Evolutionary conservation across 2,329 filamentous ascomycete species (phyloP), one percentile per base, ranked within the genome.

Genomic region (Pseudogymnoascus sp.): DNA sequence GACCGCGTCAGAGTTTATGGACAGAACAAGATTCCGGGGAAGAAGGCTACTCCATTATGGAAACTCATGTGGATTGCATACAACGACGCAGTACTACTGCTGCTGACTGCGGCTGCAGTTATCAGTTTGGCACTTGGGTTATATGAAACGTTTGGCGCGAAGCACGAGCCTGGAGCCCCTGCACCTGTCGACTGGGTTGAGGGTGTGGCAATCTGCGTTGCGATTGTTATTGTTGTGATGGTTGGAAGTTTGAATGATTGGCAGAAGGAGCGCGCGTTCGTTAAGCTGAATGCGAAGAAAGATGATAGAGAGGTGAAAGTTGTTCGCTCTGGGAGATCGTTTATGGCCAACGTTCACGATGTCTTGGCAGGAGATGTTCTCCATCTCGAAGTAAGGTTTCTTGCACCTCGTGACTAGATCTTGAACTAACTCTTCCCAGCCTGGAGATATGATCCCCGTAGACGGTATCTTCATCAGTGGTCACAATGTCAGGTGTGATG

Each of bases 181-280:
- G 82, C 81, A 35, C 74, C 68, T 1, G 84, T 90, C 7, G 85
- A 90, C 72, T 92, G 89, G 89, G 86, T 91, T 4, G 89, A 92
- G 74, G 88, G 88, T 65, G 85, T 91, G 13, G 88, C 89, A 3
- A 90, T 91, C 66, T 84, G 90, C 44, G 82, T 87, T 19, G 89
- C 88, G 42, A 89, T 91, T 63, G 71, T 86, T n/a, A 86, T 91
- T 66, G 88, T 92, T 44, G 86, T 91, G 4, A 74, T 87, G 9
- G 88, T 90, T 21, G 87, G 78, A 65, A 89, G 89, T n/a, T 77
- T 87, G 35, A 93, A 91, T 68, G 90, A 93, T 71, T 93, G 86
- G 82, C 89, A 93, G 70, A 92, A 92, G 74, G 89, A 92, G 73
- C 82, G 87, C 50, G 88, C 91, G 70, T 93, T 93, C 69, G 87